Percentiles rank a stretch among this genome's conserved stretches.
These are phyloP conservation scores for Saturnispora quitensis DNA, from an alignment of 805 yeast species.

Conservation along the genomic window DNA sequence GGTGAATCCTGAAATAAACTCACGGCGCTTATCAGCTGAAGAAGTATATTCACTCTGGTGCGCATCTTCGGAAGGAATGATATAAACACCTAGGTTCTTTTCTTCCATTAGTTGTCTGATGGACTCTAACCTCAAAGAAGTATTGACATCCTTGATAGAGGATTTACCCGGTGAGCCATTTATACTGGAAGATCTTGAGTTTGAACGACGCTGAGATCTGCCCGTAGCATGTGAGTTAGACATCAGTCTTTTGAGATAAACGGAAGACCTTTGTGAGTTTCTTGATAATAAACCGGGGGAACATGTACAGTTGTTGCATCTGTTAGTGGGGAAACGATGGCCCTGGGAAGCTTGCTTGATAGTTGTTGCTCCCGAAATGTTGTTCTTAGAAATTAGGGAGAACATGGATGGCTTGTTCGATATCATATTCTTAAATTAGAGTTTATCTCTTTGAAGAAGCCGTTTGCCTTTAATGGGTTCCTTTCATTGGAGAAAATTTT, in stretches of 20 bases:
- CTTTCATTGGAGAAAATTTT: neutral
- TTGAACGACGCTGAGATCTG: slow-evolving; percentile 4
- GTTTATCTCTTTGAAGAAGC: neutral
- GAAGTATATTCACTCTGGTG: slow-evolving; percentile 59
- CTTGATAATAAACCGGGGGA: slow-evolving; percentile 75
- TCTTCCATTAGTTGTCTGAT: slow-evolving; percentile 59
- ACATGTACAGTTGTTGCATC: slow-evolving; percentile 72
- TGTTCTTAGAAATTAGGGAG: slow-evolving; percentile 28
- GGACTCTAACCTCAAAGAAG: slow-evolving; percentile 48
- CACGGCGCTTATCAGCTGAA: slow-evolving; percentile 43
- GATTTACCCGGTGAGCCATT: slow-evolving; percentile 11
- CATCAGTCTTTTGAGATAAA: slow-evolving; percentile 27
- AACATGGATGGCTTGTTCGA: slow-evolving; percentile 34
- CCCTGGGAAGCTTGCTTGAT: slow-evolving; percentile 20
- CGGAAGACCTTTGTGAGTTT: slow-evolving; percentile 49
- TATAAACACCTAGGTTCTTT: slow-evolving; percentile 56
- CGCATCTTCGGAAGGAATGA: slow-evolving; percentile 50
- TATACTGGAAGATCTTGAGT: neutral
- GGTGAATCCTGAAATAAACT: slow-evolving; percentile 49
- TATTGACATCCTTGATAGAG: slow-evolving; percentile 35
- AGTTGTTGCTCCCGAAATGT: slow-evolving; percentile 26
- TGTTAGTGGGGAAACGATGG: slow-evolving; percentile 18
- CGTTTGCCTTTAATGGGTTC: neutral
- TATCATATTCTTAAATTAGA: slow-evolving; percentile 8
- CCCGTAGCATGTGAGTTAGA: slow-evolving; percentile 3